phyloP scores from a whole-genome alignment of 2,329 filamentous ascomycete genomes.

The Fusarium redolens region DNA sequence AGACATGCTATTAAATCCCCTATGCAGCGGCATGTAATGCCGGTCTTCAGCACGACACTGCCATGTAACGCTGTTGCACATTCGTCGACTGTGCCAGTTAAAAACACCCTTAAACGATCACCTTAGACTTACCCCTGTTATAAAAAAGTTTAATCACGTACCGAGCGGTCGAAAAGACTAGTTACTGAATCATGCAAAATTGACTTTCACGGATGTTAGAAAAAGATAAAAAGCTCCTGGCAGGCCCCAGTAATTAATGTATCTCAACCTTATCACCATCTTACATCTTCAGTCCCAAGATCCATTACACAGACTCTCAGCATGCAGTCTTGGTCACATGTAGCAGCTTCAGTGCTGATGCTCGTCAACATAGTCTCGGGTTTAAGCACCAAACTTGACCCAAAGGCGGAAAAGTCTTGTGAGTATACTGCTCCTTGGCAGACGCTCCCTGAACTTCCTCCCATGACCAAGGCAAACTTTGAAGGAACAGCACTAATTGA shows the following conservation, averaged over 20 bases:
- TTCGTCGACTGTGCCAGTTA: neutral
- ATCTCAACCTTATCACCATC: too few relatives aligned
- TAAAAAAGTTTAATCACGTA: neutral
- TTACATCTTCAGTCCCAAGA: fast-evolving
- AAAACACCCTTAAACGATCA: too few relatives aligned
- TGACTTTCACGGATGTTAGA: neutral
- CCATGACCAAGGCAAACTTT: neutral
- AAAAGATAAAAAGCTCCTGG: neutral
- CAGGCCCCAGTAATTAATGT: neutral
- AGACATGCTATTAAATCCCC: neutral
- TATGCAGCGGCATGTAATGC: neutral
- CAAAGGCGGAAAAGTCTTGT: neutral
- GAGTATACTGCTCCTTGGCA: neutral
- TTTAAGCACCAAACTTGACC: neutral
- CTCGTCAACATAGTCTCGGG: neutral
- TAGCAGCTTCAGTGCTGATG: neutral
- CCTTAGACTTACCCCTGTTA: neutral
- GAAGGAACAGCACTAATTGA: neutral
- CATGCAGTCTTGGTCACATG: neutral
- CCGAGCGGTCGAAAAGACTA: neutral
- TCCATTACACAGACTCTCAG: too few relatives aligned
- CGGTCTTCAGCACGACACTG: neutral
- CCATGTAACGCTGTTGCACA: neutral
- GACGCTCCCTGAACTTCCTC: neutral
- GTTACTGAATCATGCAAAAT: neutral